phyloP scores from a whole-genome alignment of 2,329 filamentous ascomycete genomes.

The Myrmaecium sp. region DNA sequence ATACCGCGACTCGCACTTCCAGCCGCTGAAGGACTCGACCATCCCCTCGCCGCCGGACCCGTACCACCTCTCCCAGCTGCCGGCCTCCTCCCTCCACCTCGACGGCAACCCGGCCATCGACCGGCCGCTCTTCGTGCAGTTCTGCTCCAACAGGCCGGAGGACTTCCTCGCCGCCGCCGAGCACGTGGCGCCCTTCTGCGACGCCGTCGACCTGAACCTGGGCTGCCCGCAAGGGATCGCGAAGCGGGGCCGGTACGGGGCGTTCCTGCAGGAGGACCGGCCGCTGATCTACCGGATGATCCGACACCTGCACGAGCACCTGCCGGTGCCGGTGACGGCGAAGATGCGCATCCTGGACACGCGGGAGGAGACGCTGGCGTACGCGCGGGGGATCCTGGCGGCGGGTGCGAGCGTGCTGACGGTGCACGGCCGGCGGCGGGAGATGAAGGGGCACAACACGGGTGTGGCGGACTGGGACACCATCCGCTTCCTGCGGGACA shows the following conservation, averaged over 20 bases:
- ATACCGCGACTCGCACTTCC: constrained; percentile 69
- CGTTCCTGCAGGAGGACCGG: constrained; percentile 89
- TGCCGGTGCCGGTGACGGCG: constrained; percentile 75
- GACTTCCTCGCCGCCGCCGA: constrained; percentile 63
- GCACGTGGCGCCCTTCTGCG: constrained; percentile 70
- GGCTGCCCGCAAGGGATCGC: constrained; percentile 96
- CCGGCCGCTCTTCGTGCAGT: constrained; percentile 86
- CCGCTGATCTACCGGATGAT: constrained; percentile 69
- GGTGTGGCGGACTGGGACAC: constrained; percentile 85
- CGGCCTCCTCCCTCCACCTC: constrained; percentile 28
- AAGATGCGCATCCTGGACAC: constrained; percentile 88
- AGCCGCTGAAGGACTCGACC: constrained; percentile 35
- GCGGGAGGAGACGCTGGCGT: constrained; percentile 69
- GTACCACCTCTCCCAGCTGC: constrained; percentile 17
- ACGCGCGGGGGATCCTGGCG: constrained; percentile 70
- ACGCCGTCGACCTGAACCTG: constrained; percentile 88
- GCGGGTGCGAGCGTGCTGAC: constrained; percentile 89
- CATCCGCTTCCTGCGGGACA: constrained; percentile 66
- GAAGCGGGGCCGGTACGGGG: constrained; percentile 74
- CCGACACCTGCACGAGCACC: constrained; percentile 58
- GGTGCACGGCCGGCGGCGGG: constrained; percentile 72
- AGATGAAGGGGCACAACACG: constrained; percentile 93
- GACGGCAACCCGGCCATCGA: constrained; percentile 79
- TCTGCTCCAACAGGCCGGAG: constrained; percentile 80
- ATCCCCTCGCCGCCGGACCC: constrained; percentile 18